Percentiles rank a stretch among this genome's conserved stretches.
These are phyloP conservation scores for Neurospora pannonica DNA, from an alignment of 495 filamentous ascomycete species.

Conservation along the genomic window DNA sequence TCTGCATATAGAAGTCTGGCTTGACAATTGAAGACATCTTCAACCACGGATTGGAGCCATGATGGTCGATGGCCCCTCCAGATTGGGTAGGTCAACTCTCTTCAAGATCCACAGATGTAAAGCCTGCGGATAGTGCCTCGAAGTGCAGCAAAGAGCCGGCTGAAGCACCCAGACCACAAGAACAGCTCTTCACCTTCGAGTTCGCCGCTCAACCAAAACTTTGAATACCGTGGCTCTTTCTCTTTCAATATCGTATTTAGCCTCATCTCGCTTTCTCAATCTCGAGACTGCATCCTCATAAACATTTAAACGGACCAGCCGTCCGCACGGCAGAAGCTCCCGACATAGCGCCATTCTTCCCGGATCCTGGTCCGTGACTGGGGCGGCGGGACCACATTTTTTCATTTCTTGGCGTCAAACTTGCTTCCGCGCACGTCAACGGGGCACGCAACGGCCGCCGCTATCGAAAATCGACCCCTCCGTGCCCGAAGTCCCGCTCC, in stretches of 20 bases:
- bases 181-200: background rate
- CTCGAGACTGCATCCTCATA: background rate
- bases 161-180: background rate
- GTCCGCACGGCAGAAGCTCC: background rate
- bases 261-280: conserved; percentile 20
- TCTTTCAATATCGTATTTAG: conserved; percentile 18
- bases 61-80: background rate
- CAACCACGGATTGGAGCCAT: background rate
- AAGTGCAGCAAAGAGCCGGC: background rate
- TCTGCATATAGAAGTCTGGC: no score
- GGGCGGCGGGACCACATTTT: background rate
- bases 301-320: background rate
- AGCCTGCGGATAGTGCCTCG: background rate
- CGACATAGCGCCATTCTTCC: background rate
- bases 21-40: background rate
- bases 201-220: background rate
- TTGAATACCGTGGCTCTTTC: background rate
- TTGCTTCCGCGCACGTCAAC: background rate
- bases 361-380: background rate
- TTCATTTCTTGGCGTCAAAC: background rate
- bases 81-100: background rate
- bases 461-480: background rate
- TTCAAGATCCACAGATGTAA: background rate
- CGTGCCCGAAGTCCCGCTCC: background rate
- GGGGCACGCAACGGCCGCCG: background rate